Evolutionary conservation across 192 early-diverging fungal genomes (phyloP), one percentile per base, ranked within the genome.

Genomic region (Linnemannia zychae): DNA sequence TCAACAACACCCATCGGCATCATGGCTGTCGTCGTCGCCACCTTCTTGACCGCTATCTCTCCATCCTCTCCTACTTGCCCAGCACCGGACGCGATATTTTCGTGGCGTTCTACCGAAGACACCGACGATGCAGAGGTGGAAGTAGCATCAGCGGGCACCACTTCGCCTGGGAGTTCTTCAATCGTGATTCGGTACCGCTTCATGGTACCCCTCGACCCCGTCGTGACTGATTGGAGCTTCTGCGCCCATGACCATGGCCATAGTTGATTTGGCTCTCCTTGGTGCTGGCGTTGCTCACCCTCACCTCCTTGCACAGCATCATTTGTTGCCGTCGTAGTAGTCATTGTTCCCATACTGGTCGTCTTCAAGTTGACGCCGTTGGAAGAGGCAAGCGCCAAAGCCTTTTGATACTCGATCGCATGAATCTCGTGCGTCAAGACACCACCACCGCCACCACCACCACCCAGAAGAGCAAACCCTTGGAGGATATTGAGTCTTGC

Each of bases 131-230:
- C 37, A 12, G 34, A 37, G n/a, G 67, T 15, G 37, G 67, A n/a
- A 12, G 66, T 36, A 2, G 66, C 12, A 33, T 60, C 57, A 20
- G 20, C 17, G 4, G 57, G 16, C 13, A 24, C 57, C 57, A 40
- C 38, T 37, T 69, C 67, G 17, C 67, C 38, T 18, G 71, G 46
- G 28, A 72, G n/a, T 16, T 72, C 71, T 38, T 72, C 71, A 9
- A 72, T 72, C 24, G 71, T 72, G 47, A 72, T 44, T 9, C 71
- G 47, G 47, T 72, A 72, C 31, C 71, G 46, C 47, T 47, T 48
- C 71, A 31, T 44, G 1, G 71, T 36, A 6, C 71, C 46, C 37
- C 57, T 63, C n/a, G 57, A 63, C 1, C 57, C 57, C 57, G 57
- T 63, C 57, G 57, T 63, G 11, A 31, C 28, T 11, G 57, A 31